Evolutionary conservation across 2,329 filamentous ascomycete genomes (phyloP).

Genomic region (Hypoxylon sp.): DNA sequence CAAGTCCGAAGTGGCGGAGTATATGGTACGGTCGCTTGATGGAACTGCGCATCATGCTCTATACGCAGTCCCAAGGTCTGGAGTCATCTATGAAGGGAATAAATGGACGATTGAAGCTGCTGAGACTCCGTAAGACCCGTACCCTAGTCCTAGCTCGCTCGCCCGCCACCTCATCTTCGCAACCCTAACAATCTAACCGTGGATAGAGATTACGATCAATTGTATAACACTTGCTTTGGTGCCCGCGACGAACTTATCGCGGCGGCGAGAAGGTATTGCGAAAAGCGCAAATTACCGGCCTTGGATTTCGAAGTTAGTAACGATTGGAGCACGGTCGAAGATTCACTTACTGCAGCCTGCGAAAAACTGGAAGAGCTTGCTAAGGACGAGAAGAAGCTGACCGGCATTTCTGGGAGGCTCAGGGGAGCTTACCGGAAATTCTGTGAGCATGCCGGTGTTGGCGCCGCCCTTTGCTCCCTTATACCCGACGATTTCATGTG

Average conservation of each 20-base stretch:
- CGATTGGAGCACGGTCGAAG: slow-evolving; percentile 1
- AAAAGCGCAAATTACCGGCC: background rate
- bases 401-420: background rate
- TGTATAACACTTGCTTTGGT: background rate
- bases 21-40: slow-evolving; percentile 2
- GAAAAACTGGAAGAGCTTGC: background rate
- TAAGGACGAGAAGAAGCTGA: background rate
- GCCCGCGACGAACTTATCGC: slow-evolving; percentile 1
- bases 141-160: background rate
- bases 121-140: background rate
- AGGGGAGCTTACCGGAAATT: slow-evolving; percentile 5
- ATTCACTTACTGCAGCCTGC: slow-evolving; percentile 1
- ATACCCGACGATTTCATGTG: slow-evolving; percentile 6
- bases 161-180: background rate
- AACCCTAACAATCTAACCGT: background rate
- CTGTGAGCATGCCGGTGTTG: background rate
- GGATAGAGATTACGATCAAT: background rate
- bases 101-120: background rate
- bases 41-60: background rate
- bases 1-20: slow-evolving; percentile 1
- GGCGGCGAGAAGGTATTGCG: background rate
- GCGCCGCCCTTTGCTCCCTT: background rate
- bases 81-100: background rate
- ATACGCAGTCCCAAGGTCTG: slow-evolving; percentile 1
- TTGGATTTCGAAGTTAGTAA: background rate